Evolutionary conservation across 164 flowering plant genomes (phyloP), one percentile per base, ranked within the genome.

Genomic region (Sedum album): DNA sequence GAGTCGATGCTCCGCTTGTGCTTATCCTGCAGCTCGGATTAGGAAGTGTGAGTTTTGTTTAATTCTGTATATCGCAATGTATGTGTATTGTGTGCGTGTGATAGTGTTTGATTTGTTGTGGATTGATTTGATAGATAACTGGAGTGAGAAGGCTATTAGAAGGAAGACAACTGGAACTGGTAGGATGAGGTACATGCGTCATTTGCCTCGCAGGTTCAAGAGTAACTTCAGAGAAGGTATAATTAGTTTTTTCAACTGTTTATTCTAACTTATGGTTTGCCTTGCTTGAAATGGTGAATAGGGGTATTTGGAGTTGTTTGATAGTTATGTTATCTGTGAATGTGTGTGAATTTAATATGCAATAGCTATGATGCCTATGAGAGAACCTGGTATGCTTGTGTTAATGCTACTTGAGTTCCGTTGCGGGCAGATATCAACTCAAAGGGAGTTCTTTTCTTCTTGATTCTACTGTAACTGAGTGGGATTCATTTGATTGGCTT

Each of bases 1-100:
- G 87, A 89, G 95, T 75, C 82, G 95, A 13, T 91, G 97, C 75
- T 70, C 88, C n/a, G 91, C 97, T 39, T 91, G 97, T 65, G 97
- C 76, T 55, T 91, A 74, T 68, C 95, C 97, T 23, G 82, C 95
- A 9, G 84, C 83, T 28, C 86, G 95, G 67, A 81, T 73, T 76
- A 78, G 93, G 72, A 89, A 81, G 64, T 89, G 97, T 91, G 44
- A 73, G 81, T 65, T 41, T 33, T 36, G 1, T 63, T 53, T 53
- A 21, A 0, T 13, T 11, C 1, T 44, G 11, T 11, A 44, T 44
- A 13, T 11, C n/a, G 15, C 20, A 1, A 13, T 44, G 17, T 44
- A 13, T 44, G 17, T 44, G 0, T 11, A 4, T 44, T 44, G 17
- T 44, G 0, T 11, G 17, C 4, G 48, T 44, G 3, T 11, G 48